Evolutionary conservation across 2,329 filamentous ascomycete genomes (phyloP).

Genomic region (Annulohypoxylon truncatum): DNA sequence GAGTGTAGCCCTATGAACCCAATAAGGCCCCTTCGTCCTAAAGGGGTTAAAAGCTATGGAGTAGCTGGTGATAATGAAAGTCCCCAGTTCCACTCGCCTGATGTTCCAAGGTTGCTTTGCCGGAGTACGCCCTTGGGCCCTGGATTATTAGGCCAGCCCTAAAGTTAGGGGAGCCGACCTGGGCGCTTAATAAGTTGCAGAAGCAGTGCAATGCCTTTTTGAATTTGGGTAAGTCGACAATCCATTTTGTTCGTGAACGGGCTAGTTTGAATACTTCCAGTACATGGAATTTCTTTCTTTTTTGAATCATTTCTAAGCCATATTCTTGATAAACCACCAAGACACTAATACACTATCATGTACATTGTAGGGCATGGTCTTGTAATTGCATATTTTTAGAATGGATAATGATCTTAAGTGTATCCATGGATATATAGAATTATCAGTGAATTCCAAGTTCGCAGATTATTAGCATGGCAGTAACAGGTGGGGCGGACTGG

Average conservation of each 20-base stretch:
- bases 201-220: constrained; percentile 1
- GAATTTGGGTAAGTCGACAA: not conserved
- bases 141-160: constrained; percentile 20
- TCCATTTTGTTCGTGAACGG: not conserved
- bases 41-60: constrained; percentile 18
- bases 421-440: not conserved
- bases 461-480: not conserved
- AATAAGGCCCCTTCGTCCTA: constrained; percentile 10
- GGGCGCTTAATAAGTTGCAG: constrained; percentile 16
- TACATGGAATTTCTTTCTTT: not conserved
- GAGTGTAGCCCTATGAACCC: constrained; percentile 14
- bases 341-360: not conserved
- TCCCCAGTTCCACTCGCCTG: not conserved
- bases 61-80: constrained; percentile 1
- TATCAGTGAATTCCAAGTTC: not conserved
- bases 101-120: constrained; percentile 10
- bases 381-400: not conserved
- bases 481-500: constrained; percentile 33
- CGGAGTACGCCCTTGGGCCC: not conserved
- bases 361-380: not conserved
- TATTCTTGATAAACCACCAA: not conserved
- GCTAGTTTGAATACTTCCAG: constrained; percentile 8
- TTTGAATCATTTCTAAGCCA: not conserved
- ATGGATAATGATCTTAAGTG: not conserved
- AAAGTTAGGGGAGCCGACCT: constrained; percentile 18